Evolutionary conservation across 805 yeast species (phyloP), one percentile per base, ranked within the genome.

Genomic region (Candida vartiovaarae): DNA sequence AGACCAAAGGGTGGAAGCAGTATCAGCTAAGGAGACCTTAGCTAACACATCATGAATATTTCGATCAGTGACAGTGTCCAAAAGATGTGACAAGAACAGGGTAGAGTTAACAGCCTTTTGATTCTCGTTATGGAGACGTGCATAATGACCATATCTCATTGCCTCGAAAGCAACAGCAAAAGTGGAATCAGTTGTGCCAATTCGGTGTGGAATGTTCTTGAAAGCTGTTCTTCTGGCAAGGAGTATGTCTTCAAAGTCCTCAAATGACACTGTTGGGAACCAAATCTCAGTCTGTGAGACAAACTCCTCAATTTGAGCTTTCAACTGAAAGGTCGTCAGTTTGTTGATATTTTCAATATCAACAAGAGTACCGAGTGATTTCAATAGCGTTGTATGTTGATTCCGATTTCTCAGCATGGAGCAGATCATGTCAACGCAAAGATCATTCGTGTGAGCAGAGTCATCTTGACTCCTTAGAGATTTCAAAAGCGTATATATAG

Each of bases 1-100:
- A 0, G 65, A 57, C 95, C 95, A 86, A 31, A 83, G 63, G 0
- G 83, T 73, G 4, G 68, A 61, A 0, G 95, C 88, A 0, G 78
- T 56, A 36, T 78, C 78, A 49, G 68, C 69, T 39, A 37, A 45
- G 2, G 61, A 45, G 4, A 54, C 9, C 36, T 44, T 55, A 2
- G 44, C 30, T 4, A 52, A 7, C 2, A 46, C 10, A 1, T 23
- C 3, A 4, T 26, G 37, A 0, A 45, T 4, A 2, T 34, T 30
- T 4, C 36, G 28, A 4, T 31, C 34, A 3, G 43, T 38, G 1
- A 29, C 29, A 30, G 55, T 47, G 28, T 56, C 60, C 3, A 66
- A 57, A 20, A 76, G 48, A 28, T 64, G 60, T 40, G 72, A 68
- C 23, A 80, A 50, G 23, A 70, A 55, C 8, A 78, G 65, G 0